Percentiles rank a stretch among this genome's conserved stretches.
Evolutionary conservation across 202 grass and related monocot species (phyloP).

Genomic region (Hordeum pubiflorum): DNA sequence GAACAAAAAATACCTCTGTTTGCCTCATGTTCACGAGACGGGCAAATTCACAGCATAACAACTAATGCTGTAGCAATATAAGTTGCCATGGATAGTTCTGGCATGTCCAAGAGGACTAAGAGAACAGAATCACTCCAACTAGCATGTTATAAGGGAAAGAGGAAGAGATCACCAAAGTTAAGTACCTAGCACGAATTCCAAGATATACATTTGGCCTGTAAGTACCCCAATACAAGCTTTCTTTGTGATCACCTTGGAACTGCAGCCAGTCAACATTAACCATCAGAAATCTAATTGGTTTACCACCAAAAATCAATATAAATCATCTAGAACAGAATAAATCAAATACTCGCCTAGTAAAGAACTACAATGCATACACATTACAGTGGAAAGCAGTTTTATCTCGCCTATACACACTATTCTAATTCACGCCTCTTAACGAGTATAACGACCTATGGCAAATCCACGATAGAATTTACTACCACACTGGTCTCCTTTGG

Average conservation of each 20-base stretch:
- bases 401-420: background rate
- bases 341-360: background rate
- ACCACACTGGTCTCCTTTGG: too few relatives aligned
- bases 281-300: constrained; percentile 20
- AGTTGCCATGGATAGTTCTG: constrained; percentile 1
- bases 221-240: constrained; percentile 95
- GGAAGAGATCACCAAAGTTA: background rate
- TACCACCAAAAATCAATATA: background rate
- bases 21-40: background rate
- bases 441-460: background rate
- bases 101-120: constrained; percentile 9
- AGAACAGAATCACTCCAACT: background rate
- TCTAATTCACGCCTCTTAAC: background rate
- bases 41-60: background rate
- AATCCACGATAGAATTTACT: background rate
- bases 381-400: background rate
- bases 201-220: constrained; percentile 91
- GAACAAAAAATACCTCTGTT: background rate
- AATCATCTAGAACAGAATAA: background rate
- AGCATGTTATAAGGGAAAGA: constrained; percentile 1
- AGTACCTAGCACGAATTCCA: constrained; percentile 84
- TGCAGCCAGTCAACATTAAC: constrained; percentile 38
- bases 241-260: constrained; percentile 86
- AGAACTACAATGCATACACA: background rate
- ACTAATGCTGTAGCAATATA: background rate